These are phyloP conservation scores for Leucogyrophana mollusca DNA, from an alignment of 768 basidiomycete genomes.

Conservation along the genomic window DNA sequence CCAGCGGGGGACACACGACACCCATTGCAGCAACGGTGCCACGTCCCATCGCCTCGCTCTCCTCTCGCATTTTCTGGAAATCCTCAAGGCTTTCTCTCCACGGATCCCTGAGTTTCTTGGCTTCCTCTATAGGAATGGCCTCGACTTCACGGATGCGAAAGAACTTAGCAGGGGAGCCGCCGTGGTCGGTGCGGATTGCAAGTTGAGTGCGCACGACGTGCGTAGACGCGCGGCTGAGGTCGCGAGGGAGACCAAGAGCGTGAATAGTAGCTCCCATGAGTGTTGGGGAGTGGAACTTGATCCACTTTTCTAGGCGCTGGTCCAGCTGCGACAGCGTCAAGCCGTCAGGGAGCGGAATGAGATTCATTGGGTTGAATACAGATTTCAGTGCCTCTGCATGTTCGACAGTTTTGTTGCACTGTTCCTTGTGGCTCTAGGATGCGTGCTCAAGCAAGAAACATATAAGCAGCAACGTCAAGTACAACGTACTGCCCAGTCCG, in stretches of 20 bases:
- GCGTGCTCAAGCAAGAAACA: not conserved
- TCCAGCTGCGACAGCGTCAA: constrained; percentile 27
- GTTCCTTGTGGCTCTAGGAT: constrained; percentile 17
- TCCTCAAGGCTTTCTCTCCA: constrained; percentile 25
- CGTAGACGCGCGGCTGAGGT: constrained; percentile 20
- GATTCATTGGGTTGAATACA: constrained; percentile 10
- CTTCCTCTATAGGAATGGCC: constrained; percentile 19
- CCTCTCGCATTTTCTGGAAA: constrained; percentile 18
- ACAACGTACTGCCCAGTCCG: constrained; percentile 17
- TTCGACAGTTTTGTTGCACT: constrained; percentile 14
- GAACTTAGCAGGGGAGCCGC: constrained; percentile 19
- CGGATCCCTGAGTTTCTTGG: constrained; percentile 11
- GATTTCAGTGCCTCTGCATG: constrained; percentile 14
- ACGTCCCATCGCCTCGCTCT: constrained; percentile 19
- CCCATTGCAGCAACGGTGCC: constrained; percentile 23
- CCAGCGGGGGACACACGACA: constrained; percentile 28
- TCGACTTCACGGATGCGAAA: constrained; percentile 26
- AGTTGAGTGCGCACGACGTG: constrained; percentile 17
- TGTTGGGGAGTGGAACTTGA: constrained; percentile 25
- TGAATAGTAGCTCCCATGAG: constrained; percentile 30
- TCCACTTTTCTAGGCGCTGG: constrained; percentile 32
- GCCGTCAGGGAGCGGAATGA: constrained; percentile 12
- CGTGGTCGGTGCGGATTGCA: constrained; percentile 19
- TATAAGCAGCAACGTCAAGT: not conserved
- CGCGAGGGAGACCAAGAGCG: constrained; percentile 24